These are phyloP conservation scores for Corylus avellana DNA, from an alignment of 306 rosid species.

Conservation along the genomic window DNA sequence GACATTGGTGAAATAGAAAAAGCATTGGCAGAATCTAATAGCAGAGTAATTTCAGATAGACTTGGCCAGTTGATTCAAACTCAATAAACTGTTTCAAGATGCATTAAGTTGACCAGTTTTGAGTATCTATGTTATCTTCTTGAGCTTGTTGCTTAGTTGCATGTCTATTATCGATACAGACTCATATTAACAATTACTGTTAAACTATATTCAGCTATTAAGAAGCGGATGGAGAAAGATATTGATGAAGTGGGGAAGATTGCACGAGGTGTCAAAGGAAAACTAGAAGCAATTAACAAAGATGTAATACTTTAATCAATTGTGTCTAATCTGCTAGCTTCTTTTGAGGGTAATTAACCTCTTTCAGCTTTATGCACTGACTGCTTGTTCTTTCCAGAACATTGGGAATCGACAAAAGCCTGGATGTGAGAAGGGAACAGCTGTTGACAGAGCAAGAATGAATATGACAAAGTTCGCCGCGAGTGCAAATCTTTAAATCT, in stretches of 20 bases:
- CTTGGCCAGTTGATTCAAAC: not conserved
- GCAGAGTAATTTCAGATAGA: not conserved
- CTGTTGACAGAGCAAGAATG: conserved; percentile 88
- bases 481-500: conserved; percentile 18
- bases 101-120: not conserved
- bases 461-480: conserved; percentile 83
- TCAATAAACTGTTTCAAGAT: conserved; percentile 2
- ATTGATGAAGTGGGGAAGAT: conserved; percentile 97
- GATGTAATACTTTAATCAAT: conserved; percentile 55
- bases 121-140: not conserved
- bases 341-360: conserved; percentile 3
- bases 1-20: not conserved
- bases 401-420: conserved; percentile 77
- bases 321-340: conserved; percentile 17
- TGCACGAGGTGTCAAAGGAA: conserved; percentile 76
- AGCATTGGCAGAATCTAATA: not conserved
- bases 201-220: conserved; percentile 65
- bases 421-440: conserved; percentile 93
- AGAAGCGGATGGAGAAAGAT: conserved; percentile 97
- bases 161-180: conserved; percentile 8
- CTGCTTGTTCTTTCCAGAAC: conserved; percentile 57
- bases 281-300: conserved; percentile 77
- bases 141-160: not conserved
- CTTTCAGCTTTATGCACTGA: conserved; percentile 16
- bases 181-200: conserved; percentile 15